These are phyloP conservation scores for Candida insectorum DNA, from an alignment of 805 yeast species.

Conservation along the genomic window DNA sequence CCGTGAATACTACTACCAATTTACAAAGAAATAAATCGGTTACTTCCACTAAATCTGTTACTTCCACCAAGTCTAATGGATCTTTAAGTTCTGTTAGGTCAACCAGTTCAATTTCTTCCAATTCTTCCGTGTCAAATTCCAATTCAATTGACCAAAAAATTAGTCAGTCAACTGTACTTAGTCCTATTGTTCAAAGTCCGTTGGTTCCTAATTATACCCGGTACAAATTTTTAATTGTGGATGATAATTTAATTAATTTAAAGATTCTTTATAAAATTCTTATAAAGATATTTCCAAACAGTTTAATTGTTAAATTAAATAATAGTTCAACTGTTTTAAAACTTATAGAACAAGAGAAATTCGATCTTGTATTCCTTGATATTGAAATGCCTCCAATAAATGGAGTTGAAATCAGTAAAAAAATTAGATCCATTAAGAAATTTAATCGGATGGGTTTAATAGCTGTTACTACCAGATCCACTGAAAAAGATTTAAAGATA, in stretches of 20 bases:
- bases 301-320: conserved; percentile 22
- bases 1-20: conserved; percentile 4
- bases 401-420: conserved; percentile 36
- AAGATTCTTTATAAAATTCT: conserved; percentile 32
- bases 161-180: conserved; percentile 7
- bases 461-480: conserved; percentile 38
- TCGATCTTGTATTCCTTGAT: conserved; percentile 37
- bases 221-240: conserved; percentile 29
- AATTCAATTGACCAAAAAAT: conserved; percentile 9
- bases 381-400: conserved; percentile 44
- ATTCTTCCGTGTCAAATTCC: conserved; percentile 1
- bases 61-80: conserved; percentile 6
- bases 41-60: conserved; percentile 5
- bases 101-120: conserved; percentile 5
- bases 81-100: conserved; percentile 8
- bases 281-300: conserved; percentile 30
- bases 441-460: conserved; percentile 27
- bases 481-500: conserved; percentile 23
- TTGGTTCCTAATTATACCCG: conserved; percentile 15
- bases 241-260: conserved; percentile 41
- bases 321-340: conserved; percentile 28
- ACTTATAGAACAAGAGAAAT: conserved; percentile 13
- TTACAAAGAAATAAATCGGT: conserved; percentile 8
- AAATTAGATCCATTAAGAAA: conserved; percentile 12
- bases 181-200: conserved; percentile 13